Evolutionary conservation across 2,329 filamentous ascomycete species (phyloP).

Genomic region (Emericellopsis cladophorae): DNA sequence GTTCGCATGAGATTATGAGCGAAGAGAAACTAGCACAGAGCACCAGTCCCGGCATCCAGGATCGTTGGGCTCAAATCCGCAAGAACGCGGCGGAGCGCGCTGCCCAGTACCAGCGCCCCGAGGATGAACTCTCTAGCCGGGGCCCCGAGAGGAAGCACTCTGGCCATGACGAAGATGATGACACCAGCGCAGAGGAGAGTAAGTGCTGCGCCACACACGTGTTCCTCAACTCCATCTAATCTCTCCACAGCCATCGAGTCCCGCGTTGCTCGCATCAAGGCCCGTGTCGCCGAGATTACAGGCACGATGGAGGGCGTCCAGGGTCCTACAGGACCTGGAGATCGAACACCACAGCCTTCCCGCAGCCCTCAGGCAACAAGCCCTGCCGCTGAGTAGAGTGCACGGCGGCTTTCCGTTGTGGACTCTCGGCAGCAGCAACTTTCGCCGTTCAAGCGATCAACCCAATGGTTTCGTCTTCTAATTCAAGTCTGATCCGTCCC

Average conservation of each 20-base stretch:
- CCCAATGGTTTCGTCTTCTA: too few relatives aligned
- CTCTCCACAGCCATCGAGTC: slow-evolving; percentile 71
- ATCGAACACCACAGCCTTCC: not conserved
- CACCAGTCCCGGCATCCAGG: slow-evolving; percentile 32
- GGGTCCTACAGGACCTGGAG: slow-evolving; percentile 13
- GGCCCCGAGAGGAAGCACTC: slow-evolving; percentile 62
- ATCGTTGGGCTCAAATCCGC: slow-evolving; percentile 92
- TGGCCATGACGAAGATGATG: slow-evolving; percentile 2
- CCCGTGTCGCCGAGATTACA: slow-evolving; percentile 87
- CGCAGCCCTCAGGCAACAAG: not conserved
- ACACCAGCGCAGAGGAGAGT: slow-evolving; percentile 17
- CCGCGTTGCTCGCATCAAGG: slow-evolving; percentile 93
- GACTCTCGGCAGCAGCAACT: too few relatives aligned
- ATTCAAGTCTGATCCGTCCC: not conserved
- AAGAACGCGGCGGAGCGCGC: slow-evolving; percentile 85
- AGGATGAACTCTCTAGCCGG: slow-evolving; percentile 40
- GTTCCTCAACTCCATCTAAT: slow-evolving; percentile 10
- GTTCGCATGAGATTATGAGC: slow-evolving; percentile 23
- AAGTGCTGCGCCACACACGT: slow-evolving; percentile 6
- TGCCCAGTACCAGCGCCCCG: slow-evolving; percentile 21
- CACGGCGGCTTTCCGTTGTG: not conserved
- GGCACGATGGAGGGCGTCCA: slow-evolving; percentile 58
- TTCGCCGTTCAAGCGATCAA: too few relatives aligned
- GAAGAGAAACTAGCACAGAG: slow-evolving; percentile 20
- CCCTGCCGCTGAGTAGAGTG: not conserved